phyloP scores from a whole-genome alignment of 805 yeast species.

The Candida silvicultrix region DNA sequence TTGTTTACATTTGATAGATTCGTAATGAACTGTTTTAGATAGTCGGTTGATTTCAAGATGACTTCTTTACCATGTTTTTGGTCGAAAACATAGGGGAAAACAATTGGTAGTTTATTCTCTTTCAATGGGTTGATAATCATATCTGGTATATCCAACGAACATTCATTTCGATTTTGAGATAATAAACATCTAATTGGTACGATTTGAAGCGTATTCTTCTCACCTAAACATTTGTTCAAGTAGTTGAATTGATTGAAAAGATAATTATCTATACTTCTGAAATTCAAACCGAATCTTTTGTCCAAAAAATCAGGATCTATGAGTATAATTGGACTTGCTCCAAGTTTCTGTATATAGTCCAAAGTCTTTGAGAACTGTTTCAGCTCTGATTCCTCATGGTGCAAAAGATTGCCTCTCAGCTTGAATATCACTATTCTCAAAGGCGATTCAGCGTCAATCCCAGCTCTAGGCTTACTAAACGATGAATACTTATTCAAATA shows the following conservation, averaged over 20 bases:
- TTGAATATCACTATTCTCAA: constrained; percentile 23
- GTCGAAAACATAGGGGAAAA: constrained; percentile 66
- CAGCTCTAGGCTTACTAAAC: constrained; percentile 25
- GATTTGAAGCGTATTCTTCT: constrained; percentile 3
- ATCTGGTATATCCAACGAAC: not conserved
- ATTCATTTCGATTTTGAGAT: not conserved
- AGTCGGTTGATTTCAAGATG: constrained; percentile 34
- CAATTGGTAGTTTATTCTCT: constrained; percentile 30
- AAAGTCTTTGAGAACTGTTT: constrained; percentile 13
- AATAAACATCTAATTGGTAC: constrained; percentile 14
- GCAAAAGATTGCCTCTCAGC: constrained; percentile 18
- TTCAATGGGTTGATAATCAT: constrained; percentile 1
- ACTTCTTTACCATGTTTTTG: constrained; percentile 35
- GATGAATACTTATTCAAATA: constrained; percentile 67
- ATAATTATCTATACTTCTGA: constrained; percentile 11
- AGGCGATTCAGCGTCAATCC: constrained; percentile 23
- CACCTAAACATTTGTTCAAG: constrained; percentile 2
- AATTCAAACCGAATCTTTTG: constrained; percentile 12
- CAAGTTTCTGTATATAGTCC: constrained; percentile 16
- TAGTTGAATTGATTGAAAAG: constrained; percentile 16
- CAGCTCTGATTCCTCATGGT: constrained; percentile 9
- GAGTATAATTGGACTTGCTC: constrained; percentile 15
- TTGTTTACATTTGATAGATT: constrained; percentile 25
- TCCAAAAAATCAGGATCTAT: constrained; percentile 20
- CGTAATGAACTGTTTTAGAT: constrained; percentile 31